Evolutionary conservation across 2,329 filamentous ascomycete genomes (phyloP), one percentile per base, ranked within the genome.

Genomic region (Trichoderma oligosporum): DNA sequence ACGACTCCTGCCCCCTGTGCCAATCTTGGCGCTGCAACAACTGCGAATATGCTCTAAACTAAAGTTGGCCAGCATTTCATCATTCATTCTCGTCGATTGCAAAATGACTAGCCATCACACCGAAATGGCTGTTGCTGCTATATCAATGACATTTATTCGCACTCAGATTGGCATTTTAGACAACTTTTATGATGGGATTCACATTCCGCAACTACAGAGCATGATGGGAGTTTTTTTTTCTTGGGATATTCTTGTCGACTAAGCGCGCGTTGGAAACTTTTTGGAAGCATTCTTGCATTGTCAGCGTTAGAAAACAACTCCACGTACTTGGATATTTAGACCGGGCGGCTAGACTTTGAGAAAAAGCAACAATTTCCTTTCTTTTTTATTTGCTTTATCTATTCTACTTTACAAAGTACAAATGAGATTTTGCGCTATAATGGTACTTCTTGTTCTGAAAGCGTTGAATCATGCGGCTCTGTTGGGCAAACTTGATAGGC

Each of bases 11-110:
- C 56, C 63, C 62, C 3, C 47, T 58, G 31, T 65, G 63, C 58
- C 62, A 61, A 4, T 18, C 24, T 7, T 18, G 7, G 16, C 67
- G 67, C 2, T 69, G 67, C 42, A 0, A 0, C 0, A 2, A 48
- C 27, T 69, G 67, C 49, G n/a, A 3, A 27, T 68, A 66, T 54
- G 54, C 64, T 1, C 38, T 48, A 33, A 35, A 20, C 41, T 55
- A 55, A 22, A 29, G 24, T 12, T 36, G n/a, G 22, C 41, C 24
- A 16, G 7, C 7, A 38, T 9, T 38, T 14, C 16, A 2, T 20
- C 22, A 20, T 20, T 7, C 47, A 27, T 24, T n/a, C 27, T 45
- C 22, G 24, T 36, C 29, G 24, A 27, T 20, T 35, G 47, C 22
- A 46, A n/a, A n/a, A 35, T 22, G 31, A 22, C 35, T 39, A 4